These are phyloP conservation scores for Fusarium cicatricum DNA, from an alignment of 2,329 filamentous ascomycete species.

Conservation along the genomic window DNA sequence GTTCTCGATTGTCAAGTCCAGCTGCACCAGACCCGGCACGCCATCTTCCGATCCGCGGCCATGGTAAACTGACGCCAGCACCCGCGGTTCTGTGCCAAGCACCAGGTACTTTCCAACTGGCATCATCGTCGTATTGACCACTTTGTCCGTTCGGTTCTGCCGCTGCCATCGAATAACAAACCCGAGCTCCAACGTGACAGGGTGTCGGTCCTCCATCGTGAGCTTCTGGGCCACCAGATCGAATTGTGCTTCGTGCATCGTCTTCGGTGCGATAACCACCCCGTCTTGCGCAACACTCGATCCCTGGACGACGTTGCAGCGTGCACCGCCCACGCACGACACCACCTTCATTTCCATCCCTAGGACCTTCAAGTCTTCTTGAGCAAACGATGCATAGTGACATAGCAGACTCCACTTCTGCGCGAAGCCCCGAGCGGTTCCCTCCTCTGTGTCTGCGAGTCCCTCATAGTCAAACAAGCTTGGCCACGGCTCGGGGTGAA, in stretches of 20 bases:
- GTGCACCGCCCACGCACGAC: slow-evolving; percentile 67
- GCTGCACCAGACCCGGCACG: slow-evolving; percentile 50
- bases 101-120: slow-evolving; percentile 82
- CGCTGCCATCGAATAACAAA: slow-evolving; percentile 83
- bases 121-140: slow-evolving; percentile 71
- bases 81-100: slow-evolving; percentile 85
- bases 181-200: slow-evolving; percentile 76
- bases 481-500: slow-evolving; percentile 84
- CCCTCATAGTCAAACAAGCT: slow-evolving; percentile 77
- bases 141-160: slow-evolving; percentile 43
- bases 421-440: slow-evolving; percentile 65
- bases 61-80: slow-evolving; percentile 69
- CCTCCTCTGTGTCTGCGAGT: slow-evolving; percentile 48
- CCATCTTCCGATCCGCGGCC: slow-evolving; percentile 41
- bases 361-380: slow-evolving; percentile 71
- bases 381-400: slow-evolving; percentile 78
- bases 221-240: slow-evolving; percentile 77
- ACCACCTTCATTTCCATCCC: slow-evolving; percentile 70
- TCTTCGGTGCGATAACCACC: slow-evolving; percentile 67
- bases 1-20: slow-evolving; percentile 82
- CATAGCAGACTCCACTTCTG: slow-evolving; percentile 85
- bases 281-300: slow-evolving; percentile 52
- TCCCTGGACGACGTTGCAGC: slow-evolving; percentile 59
- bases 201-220: slow-evolving; percentile 81
- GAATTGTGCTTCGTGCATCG: slow-evolving; percentile 77